Percentiles rank a stretch among this genome's conserved stretches.
These are phyloP conservation scores for Nicotiana knightiana DNA, from an alignment of 257 asterid genomes.

Conservation along the genomic window DNA sequence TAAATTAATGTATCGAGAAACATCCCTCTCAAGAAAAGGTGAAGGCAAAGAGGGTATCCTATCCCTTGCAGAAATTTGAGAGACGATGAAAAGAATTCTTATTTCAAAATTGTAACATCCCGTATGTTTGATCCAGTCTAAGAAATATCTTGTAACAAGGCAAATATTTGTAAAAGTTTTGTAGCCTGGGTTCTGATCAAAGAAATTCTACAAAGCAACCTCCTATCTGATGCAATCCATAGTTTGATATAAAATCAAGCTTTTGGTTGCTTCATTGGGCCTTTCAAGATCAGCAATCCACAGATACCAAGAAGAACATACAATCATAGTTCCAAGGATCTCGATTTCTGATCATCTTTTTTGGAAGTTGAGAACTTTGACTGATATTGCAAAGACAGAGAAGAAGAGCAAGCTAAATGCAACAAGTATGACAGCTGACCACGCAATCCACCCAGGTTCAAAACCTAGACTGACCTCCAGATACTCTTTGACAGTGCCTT, in stretches of 20 bases:
- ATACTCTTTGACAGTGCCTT: conserved; percentile 66
- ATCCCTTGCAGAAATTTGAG: not conserved
- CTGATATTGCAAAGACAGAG: conserved; percentile 48
- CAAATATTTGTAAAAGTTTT: not conserved
- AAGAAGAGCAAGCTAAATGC: conserved; percentile 52
- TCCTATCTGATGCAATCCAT: not conserved
- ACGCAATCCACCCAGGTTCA: conserved; percentile 50
- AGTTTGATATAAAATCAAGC: not conserved
- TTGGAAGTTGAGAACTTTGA: conserved; percentile 69
- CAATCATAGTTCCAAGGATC: not conserved
- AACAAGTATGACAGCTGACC: conserved; percentile 37
- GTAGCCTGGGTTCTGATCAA: not conserved
- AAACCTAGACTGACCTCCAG: conserved; percentile 44
- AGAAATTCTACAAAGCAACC: not conserved
- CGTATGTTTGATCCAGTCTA: not conserved
- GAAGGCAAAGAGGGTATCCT: not conserved
- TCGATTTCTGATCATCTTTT: conserved; percentile 31
- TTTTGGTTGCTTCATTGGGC: not conserved
- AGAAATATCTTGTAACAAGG: not conserved
- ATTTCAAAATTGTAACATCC: not conserved
- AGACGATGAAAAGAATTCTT: not conserved
- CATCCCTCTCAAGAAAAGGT: not conserved
- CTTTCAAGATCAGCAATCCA: not conserved
- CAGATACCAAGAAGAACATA: not conserved
- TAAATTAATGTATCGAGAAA: not conserved